Base-by-base conservation (phyloP, 164 flowering plant species). In the Nymphaea thermarum region DNA sequence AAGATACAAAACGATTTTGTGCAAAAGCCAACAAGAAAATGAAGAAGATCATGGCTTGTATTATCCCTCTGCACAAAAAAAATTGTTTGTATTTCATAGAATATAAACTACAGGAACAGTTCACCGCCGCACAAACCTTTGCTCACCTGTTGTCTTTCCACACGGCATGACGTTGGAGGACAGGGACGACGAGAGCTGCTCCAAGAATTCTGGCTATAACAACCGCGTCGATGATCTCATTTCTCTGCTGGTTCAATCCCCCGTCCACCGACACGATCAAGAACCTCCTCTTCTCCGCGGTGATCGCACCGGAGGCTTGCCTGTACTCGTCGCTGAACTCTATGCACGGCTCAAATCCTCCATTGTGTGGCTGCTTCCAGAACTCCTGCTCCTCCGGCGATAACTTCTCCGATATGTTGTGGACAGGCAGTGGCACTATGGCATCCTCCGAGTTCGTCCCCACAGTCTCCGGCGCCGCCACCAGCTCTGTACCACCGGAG, bases 191-290 rank as follows among this genome's bases (percentile, higher is more conserved):
- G 60, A 92, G 74, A 69, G 94, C 83, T 74, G 99, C 98, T 2
- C 96, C 98, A 64, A 95, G 96, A 66, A 95, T 85, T 71, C 99
- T 75, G 43, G 98, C 98, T 71, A 95, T 90, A 6, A 95, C 96
- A 42, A 90, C 96, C 44, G 99, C 99, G 70, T 95, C 99, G 44
- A 95, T 94, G 69, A 95, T 92, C 83, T 95, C 97, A 79, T 95
- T 92, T 77, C 98, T 78, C 79, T 95, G 99, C 79, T 90, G 98
- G 73, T 95, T 92, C 87, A 95, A 81, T 5, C 99, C 99, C 3
- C 99, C 99, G 8, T 92, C 78, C 47, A 92, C 99, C 65, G 90
- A 97, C 25, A 95, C 99, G 77, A 92, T 71, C 79, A 95, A 65
- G 74, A 87, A 90, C 81, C 80, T 91, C 0, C 67, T 80, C 72